A percentile compares a stretch with the other conserved stretches of the same genome.
Conservation (phyloP, 2,329 filamentous ascomycete species). For the Tolypocladium capitatum region DNA sequence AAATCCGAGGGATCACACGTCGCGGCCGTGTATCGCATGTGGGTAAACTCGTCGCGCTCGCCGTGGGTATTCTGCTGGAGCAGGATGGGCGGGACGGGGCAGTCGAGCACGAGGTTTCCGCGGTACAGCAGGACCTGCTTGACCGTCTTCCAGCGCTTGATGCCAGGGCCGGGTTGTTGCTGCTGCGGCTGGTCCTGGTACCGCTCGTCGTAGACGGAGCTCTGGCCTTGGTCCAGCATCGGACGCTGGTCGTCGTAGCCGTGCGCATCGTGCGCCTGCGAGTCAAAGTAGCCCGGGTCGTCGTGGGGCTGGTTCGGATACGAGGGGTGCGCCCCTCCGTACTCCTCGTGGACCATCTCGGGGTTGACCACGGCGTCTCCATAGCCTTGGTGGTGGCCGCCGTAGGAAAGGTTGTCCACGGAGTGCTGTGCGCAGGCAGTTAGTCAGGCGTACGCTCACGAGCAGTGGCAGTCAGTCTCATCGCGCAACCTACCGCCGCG, state of each 20-base stretch:
- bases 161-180: conserved; percentile 24
- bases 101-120: conserved; percentile 93
- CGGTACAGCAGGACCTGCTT: conserved; percentile 97
- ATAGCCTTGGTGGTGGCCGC: conserved; percentile 31
- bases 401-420: conserved; percentile 34
- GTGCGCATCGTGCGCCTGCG: conserved; percentile 21
- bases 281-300: conserved; percentile 42
- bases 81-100: conserved; percentile 79
- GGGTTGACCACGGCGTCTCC: conserved; percentile 67
- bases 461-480: background rate
- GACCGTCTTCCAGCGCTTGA: conserved; percentile 94
- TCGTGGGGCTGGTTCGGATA: conserved; percentile 59
- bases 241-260: conserved; percentile 63
- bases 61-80: conserved; percentile 81
- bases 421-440: conserved; percentile 29
- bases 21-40: conserved; percentile 88
- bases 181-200: conserved; percentile 29
- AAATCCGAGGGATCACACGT: conserved; percentile 89
- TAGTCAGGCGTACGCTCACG: background rate
- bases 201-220: conserved; percentile 25
- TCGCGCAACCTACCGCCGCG: conserved; percentile 53
- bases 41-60: conserved; percentile 81
- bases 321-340: conserved; percentile 4
- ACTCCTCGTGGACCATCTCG: conserved; percentile 65
- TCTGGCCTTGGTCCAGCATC: conserved; percentile 53